Evolutionary conservation across 139 green algal species (phyloP).

Genomic region (Coelastrella sp.): DNA sequence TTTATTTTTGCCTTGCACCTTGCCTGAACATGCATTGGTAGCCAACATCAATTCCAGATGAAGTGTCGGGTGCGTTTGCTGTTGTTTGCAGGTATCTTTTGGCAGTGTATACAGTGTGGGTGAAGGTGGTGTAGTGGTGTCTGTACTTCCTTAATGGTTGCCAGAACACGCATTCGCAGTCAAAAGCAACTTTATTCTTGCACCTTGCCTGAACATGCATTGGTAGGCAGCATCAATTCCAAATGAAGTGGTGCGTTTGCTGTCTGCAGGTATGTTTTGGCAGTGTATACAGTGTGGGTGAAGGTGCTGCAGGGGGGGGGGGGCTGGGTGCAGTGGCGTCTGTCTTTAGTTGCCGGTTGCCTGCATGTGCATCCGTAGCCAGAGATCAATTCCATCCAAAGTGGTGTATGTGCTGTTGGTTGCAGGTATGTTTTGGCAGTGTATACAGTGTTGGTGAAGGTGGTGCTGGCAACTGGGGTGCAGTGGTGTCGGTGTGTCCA

Average conservation of each 20-base stretch:
- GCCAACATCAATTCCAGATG: background rate
- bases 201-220: no score
- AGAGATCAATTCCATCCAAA: background rate
- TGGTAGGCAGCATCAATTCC: background rate
- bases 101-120: background rate
- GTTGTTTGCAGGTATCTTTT: constrained; percentile 4
- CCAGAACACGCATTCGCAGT: no score
- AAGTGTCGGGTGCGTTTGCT: background rate
- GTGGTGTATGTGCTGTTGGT: background rate
- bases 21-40: background rate
- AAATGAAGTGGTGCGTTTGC: background rate
- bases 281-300: background rate
- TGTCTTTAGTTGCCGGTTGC: background rate
- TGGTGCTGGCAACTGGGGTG: background rate
- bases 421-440: constrained; percentile 28
- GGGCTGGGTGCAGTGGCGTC: background rate
- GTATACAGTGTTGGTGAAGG: background rate
- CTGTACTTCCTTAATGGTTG: background rate
- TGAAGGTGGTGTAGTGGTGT: background rate
- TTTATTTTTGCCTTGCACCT: no score
- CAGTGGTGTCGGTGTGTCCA: background rate
- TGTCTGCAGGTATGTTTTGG: constrained; percentile 20
- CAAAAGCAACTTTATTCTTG: no score
- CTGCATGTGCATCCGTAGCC: background rate
- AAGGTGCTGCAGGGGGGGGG: background rate